Conservation (phyloP, 2,329 filamentous ascomycete species). For the Coniochaeta hoffmannii region DNA sequence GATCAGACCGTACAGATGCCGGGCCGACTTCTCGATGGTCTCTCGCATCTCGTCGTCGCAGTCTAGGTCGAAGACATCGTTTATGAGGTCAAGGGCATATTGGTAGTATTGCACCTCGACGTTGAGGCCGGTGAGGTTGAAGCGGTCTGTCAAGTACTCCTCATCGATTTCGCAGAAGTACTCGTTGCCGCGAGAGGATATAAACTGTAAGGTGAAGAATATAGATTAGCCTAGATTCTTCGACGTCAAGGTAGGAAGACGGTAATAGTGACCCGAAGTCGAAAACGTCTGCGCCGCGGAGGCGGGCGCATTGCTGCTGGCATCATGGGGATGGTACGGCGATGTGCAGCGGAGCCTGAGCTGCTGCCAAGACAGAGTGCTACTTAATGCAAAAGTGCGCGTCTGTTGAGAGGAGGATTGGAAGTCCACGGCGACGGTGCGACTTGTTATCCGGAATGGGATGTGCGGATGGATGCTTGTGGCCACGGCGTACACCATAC, state of each 20-base stretch:
- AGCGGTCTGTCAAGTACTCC: slow-evolving; percentile 94
- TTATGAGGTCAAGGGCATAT: slow-evolving; percentile 94
- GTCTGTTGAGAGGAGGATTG: too few species aligned
- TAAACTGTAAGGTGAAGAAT: slow-evolving; percentile 59
- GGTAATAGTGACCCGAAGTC: neutral
- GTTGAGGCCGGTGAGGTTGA: slow-evolving; percentile 95
- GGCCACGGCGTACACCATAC: neutral
- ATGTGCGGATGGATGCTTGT: neutral
- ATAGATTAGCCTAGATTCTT: neutral
- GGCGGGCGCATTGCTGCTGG: neutral
- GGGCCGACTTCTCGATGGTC: slow-evolving; percentile 93
- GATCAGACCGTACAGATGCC: slow-evolving; percentile 91
- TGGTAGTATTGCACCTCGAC: slow-evolving; percentile 98
- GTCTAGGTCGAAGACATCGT: slow-evolving; percentile 96
- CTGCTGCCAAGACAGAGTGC: too few species aligned
- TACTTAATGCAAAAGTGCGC: neutral
- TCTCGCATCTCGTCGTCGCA: slow-evolving; percentile 98
- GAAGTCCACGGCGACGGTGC: too few species aligned
- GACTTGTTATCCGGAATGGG: too few species aligned
- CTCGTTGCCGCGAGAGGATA: slow-evolving; percentile 93
- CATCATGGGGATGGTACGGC: neutral
- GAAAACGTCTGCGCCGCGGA: slow-evolving; percentile 6
- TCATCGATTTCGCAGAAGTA: slow-evolving; percentile 99
- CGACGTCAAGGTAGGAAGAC: neutral
- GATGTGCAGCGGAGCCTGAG: too few species aligned